Evolutionary conservation across 192 early-diverging fungal genomes (phyloP), one percentile per base, ranked within the genome.

Genomic region (Podila clonocystis): DNA sequence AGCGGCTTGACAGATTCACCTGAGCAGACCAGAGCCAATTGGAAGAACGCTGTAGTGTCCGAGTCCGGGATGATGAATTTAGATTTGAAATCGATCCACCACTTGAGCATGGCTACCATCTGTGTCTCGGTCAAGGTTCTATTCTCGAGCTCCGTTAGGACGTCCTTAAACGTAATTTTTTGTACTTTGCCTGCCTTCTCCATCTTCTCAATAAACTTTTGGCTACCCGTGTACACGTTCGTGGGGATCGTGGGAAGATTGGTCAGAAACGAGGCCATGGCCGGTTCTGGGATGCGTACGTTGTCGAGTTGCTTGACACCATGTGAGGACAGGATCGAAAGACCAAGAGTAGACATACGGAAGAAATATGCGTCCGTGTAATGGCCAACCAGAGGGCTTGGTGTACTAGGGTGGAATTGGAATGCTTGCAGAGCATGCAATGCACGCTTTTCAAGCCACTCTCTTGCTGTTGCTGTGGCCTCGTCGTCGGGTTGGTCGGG

Each of bases 331-430:
- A 97, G 82, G 63, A 96, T 88, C 15, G 72, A 79, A 3, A 94
- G 67, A 9, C 87, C 67, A 12, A 82, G 30, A 19, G 59, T 83
- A 11, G 87, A 76, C 58, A 87, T 79, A 9, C 84, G 72, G 57
- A 87, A 85, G 73, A 96, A 97, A 58, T 82, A 83, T 9, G 78
- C 80, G 50, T 85, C 85, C 15, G 89, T 82, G 15, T 92, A 84
- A 17, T 82, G 73, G 9, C 93, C 89, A 9, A 96, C 92, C 34
- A 89, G 77, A 1, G 79, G 48, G 31, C 86, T 89, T 9, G 95
- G 95, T 11, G 95, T 97, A 48, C 92, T 92, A 9, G 82, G 75
- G n/a, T 88, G 82, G 58, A 92, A 93, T 3, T 90, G 82, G 69
- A 95, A 96, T 0, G 88, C 83, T 19, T 77, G 74, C 45, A 95